phyloP scores from a whole-genome alignment of 352 stramenopile genomes.

The Globisporangium recalcitrans region DNA sequence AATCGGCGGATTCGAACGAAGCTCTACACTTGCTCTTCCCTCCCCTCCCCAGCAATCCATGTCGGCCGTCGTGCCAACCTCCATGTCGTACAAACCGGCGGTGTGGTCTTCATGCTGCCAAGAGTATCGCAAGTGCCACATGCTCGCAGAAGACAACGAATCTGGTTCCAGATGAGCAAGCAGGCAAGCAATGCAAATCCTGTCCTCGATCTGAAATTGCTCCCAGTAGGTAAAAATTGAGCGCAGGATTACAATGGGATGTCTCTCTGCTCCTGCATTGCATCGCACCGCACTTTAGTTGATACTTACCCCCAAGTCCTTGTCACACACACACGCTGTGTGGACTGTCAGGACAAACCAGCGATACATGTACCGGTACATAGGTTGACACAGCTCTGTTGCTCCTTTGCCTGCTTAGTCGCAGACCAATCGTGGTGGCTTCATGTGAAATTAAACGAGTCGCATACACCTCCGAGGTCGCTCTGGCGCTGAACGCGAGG shows the following conservation, averaged over 20 bases:
- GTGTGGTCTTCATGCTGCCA: neutral
- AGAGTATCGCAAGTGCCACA: neutral
- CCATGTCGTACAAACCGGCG: neutral
- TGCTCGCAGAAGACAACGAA: neutral
- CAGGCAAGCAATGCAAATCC: slow-evolving; percentile 2
- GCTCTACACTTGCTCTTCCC: too few relatives aligned
- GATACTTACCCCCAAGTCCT: neutral
- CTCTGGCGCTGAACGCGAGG: neutral
- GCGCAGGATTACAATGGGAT: neutral
- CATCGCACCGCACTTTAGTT: neutral
- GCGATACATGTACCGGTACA: too few relatives aligned
- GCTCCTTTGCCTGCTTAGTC: neutral
- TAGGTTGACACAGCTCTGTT: neutral
- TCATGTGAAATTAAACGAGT: neutral
- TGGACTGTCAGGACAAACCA: too few relatives aligned
- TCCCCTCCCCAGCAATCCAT: neutral
- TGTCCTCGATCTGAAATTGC: neutral
- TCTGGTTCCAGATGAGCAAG: slow-evolving; percentile 5
- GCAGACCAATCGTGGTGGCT: neutral
- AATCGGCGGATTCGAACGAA: neutral
- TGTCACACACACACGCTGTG: too few relatives aligned
- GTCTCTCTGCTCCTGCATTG: neutral
- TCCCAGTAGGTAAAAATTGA: neutral
- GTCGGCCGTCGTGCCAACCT: neutral
- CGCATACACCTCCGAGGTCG: too few relatives aligned